phyloP scores from a whole-genome alignment of 495 filamentous ascomycete genomes.

The Xylaria longipes region DNA sequence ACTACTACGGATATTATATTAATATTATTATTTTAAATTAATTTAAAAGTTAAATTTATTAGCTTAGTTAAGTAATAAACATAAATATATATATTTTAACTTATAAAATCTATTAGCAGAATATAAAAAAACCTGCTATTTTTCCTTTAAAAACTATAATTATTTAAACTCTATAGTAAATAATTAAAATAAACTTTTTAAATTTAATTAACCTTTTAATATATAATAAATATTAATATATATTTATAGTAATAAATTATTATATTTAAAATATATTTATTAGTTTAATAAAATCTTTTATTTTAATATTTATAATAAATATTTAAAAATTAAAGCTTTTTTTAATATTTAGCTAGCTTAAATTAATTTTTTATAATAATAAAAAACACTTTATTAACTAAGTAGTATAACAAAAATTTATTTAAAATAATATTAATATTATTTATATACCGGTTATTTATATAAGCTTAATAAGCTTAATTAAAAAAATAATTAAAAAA shows the following conservation, averaged over 20 bases:
- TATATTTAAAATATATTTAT: conserved; percentile 3
- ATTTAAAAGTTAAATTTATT: not conserved
- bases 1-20: not conserved
- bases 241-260: not conserved
- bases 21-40: not conserved
- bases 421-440: no score
- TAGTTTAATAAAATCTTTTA: not conserved
- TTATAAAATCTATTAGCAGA: no score
- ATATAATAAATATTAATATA: conserved; percentile 2
- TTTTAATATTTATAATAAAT: not conserved
- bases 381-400: not conserved
- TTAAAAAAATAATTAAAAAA: not conserved
- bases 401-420: not conserved
- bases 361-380: not conserved
- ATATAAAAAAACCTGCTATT: no score
- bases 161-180: no score
- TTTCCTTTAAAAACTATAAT: no score
- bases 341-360: not conserved
- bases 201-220: not conserved
- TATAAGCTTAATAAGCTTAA: not conserved
- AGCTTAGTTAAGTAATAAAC: not conserved
- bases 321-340: not conserved
- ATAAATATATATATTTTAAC: not conserved
- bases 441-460: not conserved
- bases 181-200: conserved; percentile 2